Conservation (phyloP, 2,329 filamentous ascomycete genomes). For the Talaromyces rugulosus region DNA sequence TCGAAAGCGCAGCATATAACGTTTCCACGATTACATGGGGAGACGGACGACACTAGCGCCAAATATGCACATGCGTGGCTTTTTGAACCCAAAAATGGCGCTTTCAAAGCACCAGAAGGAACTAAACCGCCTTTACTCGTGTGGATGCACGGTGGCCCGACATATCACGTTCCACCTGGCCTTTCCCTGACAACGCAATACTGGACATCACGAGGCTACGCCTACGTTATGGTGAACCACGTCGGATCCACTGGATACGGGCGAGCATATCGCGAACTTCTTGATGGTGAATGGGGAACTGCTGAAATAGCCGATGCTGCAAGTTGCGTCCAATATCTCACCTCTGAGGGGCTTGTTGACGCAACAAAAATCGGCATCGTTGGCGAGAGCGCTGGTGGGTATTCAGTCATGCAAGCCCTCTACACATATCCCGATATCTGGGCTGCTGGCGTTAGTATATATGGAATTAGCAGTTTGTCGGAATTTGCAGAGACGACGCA, state of each 20-base stretch:
- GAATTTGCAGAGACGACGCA: slow-evolving; percentile 48
- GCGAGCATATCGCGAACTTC: slow-evolving; percentile 45
- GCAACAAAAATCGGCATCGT: slow-evolving; percentile 44
- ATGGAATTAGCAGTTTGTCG: slow-evolving; percentile 49
- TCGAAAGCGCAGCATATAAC: slow-evolving; percentile 3
- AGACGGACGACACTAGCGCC: neutral
- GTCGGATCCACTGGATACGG: slow-evolving; percentile 52
- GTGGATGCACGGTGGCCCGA: slow-evolving; percentile 51
- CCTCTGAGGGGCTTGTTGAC: slow-evolving; percentile 33
- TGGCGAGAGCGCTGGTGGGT: slow-evolving; percentile 53
- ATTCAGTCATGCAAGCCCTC: slow-evolving; percentile 49
- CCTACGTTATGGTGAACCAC: slow-evolving; percentile 51
- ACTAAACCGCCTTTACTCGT: slow-evolving; percentile 49
- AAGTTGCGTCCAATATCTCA: slow-evolving; percentile 44
- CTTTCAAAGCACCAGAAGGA: slow-evolving; percentile 35
- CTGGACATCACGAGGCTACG: slow-evolving; percentile 54
- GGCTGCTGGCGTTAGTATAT: slow-evolving; percentile 48
- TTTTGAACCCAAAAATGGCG: slow-evolving; percentile 47
- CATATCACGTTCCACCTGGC: slow-evolving; percentile 40
- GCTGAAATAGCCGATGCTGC: slow-evolving; percentile 50
- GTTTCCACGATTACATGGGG: slow-evolving; percentile 1
- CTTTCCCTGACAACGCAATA: slow-evolving; percentile 49
- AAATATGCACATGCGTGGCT: slow-evolving; percentile 47
- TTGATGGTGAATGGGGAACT: slow-evolving; percentile 50
- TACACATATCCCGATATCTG: slow-evolving; percentile 46